These are phyloP conservation scores for Volutella citrinella DNA, from an alignment of 2,329 filamentous ascomycete species.

Conservation along the genomic window DNA sequence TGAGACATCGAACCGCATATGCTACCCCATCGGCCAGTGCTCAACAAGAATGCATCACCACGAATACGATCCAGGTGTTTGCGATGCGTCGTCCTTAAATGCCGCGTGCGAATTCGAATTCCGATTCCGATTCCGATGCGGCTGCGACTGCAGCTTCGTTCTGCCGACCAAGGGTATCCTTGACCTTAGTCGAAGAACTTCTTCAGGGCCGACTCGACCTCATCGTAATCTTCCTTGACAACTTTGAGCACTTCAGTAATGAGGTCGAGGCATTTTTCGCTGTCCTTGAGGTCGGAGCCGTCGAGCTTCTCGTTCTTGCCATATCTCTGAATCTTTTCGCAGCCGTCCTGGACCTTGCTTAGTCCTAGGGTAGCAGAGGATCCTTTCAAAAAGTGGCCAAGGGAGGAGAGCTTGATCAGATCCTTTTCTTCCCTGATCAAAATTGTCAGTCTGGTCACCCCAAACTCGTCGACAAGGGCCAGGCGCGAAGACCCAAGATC, in stretches of 20 bases:
- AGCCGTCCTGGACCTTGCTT: conserved; percentile 85
- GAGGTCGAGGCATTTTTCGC: conserved; percentile 64
- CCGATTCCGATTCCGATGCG: too few relatives aligned
- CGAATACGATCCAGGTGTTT: too few relatives aligned
- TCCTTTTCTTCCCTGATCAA: conserved; percentile 62
- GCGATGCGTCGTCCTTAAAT: too few relatives aligned
- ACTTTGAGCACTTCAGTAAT: conserved; percentile 67
- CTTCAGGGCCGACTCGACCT: conserved; percentile 18
- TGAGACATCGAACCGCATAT: too few relatives aligned
- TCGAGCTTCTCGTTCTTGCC: conserved; percentile 79
- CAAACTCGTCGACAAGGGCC: neutral
- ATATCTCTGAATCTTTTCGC: conserved; percentile 95
- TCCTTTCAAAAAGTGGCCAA: conserved; percentile 96
- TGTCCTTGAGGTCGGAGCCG: conserved; percentile 64
- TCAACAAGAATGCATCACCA: too few relatives aligned
- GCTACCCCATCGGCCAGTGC: too few relatives aligned
- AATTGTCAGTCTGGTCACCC: too few relatives aligned
- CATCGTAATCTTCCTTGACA: conserved; percentile 68
- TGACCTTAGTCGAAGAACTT: too few relatives aligned
- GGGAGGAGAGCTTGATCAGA: conserved; percentile 70
- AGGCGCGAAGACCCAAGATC: conserved; percentile 9
- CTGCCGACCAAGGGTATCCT: too few relatives aligned
- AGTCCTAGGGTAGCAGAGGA: conserved; percentile 93
- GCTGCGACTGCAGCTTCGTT: too few relatives aligned
- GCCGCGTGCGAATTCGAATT: too few relatives aligned